Percentiles rank a stretch among this genome's conserved stretches.
Conservation (phyloP, 2,329 filamentous ascomycete genomes). For the Botrytis porri region DNA sequence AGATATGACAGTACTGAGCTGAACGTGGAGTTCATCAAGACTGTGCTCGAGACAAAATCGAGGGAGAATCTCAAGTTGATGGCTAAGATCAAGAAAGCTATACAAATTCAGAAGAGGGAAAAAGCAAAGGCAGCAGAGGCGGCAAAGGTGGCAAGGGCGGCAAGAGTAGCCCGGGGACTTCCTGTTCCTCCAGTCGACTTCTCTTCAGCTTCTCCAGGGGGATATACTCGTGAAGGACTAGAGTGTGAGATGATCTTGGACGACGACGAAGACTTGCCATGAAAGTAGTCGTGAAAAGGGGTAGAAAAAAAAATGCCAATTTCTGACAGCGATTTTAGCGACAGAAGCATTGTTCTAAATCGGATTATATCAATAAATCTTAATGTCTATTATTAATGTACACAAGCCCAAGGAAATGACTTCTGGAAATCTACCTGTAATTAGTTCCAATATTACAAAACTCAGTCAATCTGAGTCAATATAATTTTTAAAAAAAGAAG, state of each 20-base stretch:
- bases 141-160: not conserved
- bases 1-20: not conserved
- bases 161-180: not conserved
- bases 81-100: not conserved
- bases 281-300: not conserved
- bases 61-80: not conserved
- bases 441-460: not conserved
- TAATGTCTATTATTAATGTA: not conserved
- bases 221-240: not conserved
- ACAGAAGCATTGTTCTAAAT: not conserved
- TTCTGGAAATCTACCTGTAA: not conserved
- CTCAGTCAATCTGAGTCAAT: not conserved
- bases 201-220: not conserved
- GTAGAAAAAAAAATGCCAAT: not conserved
- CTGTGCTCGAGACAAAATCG: not conserved
- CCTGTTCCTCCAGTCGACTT: not conserved
- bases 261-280: rapidly evolving
- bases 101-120: not conserved
- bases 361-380: not conserved
- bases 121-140: not conserved
- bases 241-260: not conserved
- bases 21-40: not conserved
- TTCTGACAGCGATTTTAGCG: not conserved
- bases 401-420: not conserved
- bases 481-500: not conserved